Evolutionary conservation across 2,329 filamentous ascomycete species (phyloP).

Genomic region (Dendryphion nanum): DNA sequence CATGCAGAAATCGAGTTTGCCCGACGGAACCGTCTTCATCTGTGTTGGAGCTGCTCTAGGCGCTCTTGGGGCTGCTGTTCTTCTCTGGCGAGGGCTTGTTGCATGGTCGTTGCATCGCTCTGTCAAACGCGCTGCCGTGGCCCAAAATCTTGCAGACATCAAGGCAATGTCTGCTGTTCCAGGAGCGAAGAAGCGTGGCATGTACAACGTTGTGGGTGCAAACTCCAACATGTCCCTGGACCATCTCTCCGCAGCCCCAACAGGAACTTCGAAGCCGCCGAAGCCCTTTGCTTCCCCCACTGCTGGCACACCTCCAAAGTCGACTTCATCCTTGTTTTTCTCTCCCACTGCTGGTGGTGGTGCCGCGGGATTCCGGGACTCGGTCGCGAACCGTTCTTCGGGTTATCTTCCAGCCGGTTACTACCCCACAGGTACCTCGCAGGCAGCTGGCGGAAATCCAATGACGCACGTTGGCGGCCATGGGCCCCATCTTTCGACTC

Average conservation of each 20-base stretch:
- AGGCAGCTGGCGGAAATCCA: conserved; percentile 41
- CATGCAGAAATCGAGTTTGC: conserved; percentile 82
- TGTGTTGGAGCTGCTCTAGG: conserved; percentile 86
- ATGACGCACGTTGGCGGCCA: conserved; percentile 46
- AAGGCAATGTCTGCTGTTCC: conserved; percentile 58
- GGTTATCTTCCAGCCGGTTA: conserved; percentile 88
- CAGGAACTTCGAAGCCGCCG: conserved; percentile 27
- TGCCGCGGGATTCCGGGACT: conserved; percentile 47
- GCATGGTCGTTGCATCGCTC: conserved; percentile 90
- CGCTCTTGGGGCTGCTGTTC: conserved; percentile 74
- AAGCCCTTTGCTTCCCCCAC: conserved; percentile 29
- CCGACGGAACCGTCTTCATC: conserved; percentile 95
- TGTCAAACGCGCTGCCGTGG: conserved; percentile 79
- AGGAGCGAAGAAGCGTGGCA: conserved; percentile 33
- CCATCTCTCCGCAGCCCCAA: conserved; percentile 41
- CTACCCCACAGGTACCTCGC: conserved; percentile 69
- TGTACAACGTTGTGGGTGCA: conserved; percentile 46
- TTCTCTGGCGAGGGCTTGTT: conserved; percentile 84
- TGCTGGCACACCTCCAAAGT: conserved; percentile 25
- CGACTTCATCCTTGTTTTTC: conserved; percentile 73
- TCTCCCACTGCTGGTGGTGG: conserved; percentile 75
- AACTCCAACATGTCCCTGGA: conserved; percentile 59
- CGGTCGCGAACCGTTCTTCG: conserved; percentile 65
- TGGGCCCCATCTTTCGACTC: conserved; percentile 28
- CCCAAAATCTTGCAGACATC: conserved; percentile 67